A percentile compares a stretch with the other conserved stretches of the same genome.
Conservation (phyloP, 1,284 basidiomycete genomes). For the Cryptococcus wingfieldii region DNA sequence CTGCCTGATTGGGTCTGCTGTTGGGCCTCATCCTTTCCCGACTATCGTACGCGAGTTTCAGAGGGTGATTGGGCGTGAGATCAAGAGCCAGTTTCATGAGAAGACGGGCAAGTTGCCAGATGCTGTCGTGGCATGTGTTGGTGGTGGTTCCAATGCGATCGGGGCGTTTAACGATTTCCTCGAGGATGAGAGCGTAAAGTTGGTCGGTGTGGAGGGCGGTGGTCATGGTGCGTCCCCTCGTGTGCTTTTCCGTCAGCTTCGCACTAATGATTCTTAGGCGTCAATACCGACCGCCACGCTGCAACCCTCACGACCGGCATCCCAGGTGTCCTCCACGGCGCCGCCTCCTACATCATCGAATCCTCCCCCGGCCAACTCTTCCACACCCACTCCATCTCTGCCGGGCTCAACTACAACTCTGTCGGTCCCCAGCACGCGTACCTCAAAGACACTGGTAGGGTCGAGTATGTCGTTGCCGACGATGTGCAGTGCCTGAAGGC, state of each 20-base stretch:
- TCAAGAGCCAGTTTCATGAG: no score
- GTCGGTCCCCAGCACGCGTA: constrained; percentile 97
- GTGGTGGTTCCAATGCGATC: constrained; percentile 95
- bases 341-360: constrained; percentile 87
- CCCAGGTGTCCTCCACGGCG: constrained; percentile 93
- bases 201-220: constrained; percentile 93
- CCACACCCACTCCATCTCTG: constrained; percentile 95
- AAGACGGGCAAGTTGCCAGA: no score
- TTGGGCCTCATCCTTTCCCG: constrained; percentile 80
- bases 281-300: constrained; percentile 79
- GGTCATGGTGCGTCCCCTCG: constrained; percentile 66
- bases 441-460: constrained; percentile 89
- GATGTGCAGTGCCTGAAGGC: constrained; percentile 90
- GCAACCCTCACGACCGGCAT: constrained; percentile 86
- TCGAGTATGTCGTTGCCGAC: constrained; percentile 87
- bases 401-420: constrained; percentile 58
- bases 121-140: constrained; percentile 92
- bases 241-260: neutral
- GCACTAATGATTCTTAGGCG: constrained; percentile 51
- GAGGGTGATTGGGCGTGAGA: no score
- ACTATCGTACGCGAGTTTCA: no score
- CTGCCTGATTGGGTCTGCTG: constrained; percentile 94
- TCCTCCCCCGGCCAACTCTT: constrained; percentile 84
- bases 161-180: constrained; percentile 96
- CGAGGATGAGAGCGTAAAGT: constrained; percentile 69